Evolutionary conservation across 257 asterid species (phyloP).

Genomic region (Forsythia viridissima): DNA sequence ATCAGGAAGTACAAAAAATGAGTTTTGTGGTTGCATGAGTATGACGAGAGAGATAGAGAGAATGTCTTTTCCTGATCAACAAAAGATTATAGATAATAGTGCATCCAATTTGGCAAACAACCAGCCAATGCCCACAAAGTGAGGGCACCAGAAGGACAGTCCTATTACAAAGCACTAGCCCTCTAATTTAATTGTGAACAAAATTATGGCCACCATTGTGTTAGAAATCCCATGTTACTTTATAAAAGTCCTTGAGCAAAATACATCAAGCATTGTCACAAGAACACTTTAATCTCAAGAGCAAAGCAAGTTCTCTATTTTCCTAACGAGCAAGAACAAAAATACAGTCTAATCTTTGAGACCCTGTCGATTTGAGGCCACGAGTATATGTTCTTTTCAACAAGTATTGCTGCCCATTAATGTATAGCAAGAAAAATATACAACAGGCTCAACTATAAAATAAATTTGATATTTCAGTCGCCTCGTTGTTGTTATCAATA

Average conservation of each 20-base stretch:
- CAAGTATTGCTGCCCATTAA: background rate
- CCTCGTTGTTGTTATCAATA: background rate
- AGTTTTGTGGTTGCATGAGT: background rate
- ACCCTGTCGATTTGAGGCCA: background rate
- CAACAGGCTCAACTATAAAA: background rate
- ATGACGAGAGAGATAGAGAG: background rate
- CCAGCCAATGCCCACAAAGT: background rate
- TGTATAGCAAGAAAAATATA: background rate
- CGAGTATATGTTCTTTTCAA: background rate
- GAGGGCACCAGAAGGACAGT: background rate
- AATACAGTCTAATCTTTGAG: background rate
- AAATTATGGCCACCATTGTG: background rate
- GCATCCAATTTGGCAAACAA: background rate
- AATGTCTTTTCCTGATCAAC: background rate
- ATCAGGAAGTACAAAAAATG: background rate
- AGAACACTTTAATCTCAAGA: background rate
- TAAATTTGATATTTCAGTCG: background rate
- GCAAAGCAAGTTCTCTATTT: background rate
- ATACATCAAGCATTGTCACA: background rate
- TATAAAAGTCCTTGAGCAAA: background rate
- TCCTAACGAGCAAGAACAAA: background rate
- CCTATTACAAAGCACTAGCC: background rate
- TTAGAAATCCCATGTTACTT: background rate
- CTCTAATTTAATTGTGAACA: background rate
- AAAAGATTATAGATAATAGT: background rate